Base-by-base conservation (phyloP, 2,329 filamentous ascomycete genomes). In the Fusarium denticulatum region DNA sequence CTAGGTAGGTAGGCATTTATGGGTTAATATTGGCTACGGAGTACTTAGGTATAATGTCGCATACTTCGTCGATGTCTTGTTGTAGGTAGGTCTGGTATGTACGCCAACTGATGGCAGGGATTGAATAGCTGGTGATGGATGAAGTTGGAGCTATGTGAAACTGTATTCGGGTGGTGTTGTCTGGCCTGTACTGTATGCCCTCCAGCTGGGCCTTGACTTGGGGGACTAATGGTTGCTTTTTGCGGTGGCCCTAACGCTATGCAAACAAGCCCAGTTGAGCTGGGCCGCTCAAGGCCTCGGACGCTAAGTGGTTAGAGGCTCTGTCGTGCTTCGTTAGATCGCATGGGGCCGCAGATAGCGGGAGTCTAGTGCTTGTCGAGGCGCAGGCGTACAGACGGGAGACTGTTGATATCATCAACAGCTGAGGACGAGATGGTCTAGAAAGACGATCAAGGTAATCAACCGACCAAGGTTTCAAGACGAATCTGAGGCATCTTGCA, bases 231-330 rank as follows among this genome's bases (percentile, higher is more conserved):
- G 67, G 56, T 76, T 78, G 64, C 66, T 77, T 78, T 76, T 75
- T 78, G 60, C 68, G 74, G 76, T 76, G 74, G 63, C 66, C 61
- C 74, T 76, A 67, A 74, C 73, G 65, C 69, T 62, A 77, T 73
- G 68, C 65, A 76, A 75, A 65, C 71, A 69, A 77, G 45, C 45
- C 45, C 45, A 47, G 59, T 67, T 30, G 43, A 64, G 64, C 50
- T 65, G 52, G 60, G 70, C 42, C 63, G 42, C 66, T 52, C 6
- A 36, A 40, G 65, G 45, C 30, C 58, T 42, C 59, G 55, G 67
- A 37, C 71, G 49, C 67, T 73, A 72, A 70, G 40, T 73, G 47
- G 55, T 56, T 70, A 47, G 53, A 71, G 58, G 60, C 47, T 71
- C 60, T 70, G 59, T 36, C 39, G 45, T 52, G 55, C 58, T 66